Conservation (phyloP, 768 basidiomycete genomes). For the Leccinum arenicola region DNA sequence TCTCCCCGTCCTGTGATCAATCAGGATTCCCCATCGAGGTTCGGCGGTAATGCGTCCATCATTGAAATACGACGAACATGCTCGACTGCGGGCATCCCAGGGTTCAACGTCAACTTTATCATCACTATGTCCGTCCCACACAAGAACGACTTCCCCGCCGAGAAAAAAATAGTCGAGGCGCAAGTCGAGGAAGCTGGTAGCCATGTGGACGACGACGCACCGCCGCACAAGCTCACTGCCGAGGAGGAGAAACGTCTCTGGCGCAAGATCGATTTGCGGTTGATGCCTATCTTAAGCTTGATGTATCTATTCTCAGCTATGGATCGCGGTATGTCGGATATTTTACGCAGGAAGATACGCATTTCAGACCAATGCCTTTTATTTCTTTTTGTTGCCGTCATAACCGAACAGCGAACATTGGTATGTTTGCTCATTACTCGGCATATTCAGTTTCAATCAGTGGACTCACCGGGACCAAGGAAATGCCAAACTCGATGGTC, state of each 20-base stretch:
- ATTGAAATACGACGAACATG: not conserved
- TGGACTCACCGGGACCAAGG: conserved; percentile 29
- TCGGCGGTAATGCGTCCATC: not conserved
- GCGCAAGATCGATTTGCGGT: conserved; percentile 54
- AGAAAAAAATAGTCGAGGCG: not conserved
- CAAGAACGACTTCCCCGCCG: not conserved
- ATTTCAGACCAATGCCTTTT: not conserved
- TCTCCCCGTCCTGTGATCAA: not conserved
- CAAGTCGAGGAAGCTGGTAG: not conserved
- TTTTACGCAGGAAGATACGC: not conserved
- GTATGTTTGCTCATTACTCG: conserved; percentile 28
- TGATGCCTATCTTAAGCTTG: conserved; percentile 56
- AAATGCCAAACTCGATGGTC: conserved; percentile 66
- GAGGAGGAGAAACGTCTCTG: conserved; percentile 54
- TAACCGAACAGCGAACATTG: conserved; percentile 50
- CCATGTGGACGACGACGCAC: not conserved
- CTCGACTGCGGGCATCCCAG: no score
- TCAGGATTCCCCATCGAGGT: not conserved
- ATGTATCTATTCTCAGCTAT: conserved; percentile 65
- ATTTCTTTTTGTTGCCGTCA: not conserved
- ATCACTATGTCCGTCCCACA: not conserved
- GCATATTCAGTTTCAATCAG: not conserved
- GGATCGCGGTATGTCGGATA: conserved; percentile 48
- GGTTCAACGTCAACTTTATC: not conserved
- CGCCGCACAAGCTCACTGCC: conserved; percentile 4